These are phyloP conservation scores for Sphaerosporella brunnea DNA, from an alignment of 495 filamentous ascomycete species.

Conservation along the genomic window DNA sequence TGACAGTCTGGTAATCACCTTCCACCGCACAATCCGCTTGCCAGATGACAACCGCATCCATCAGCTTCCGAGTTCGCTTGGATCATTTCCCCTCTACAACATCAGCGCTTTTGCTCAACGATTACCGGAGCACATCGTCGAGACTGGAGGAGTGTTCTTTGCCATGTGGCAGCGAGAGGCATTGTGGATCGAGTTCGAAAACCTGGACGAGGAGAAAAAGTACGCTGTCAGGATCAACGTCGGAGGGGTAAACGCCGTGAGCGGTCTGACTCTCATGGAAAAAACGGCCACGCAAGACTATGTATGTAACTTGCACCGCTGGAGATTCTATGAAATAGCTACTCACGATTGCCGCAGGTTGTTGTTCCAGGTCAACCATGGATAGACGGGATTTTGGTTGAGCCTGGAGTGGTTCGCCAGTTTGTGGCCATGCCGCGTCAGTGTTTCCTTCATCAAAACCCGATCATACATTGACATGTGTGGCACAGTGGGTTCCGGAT, in stretches of 20 bases:
- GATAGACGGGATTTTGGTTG: conserved; percentile 33
- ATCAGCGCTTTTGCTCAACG: conserved; percentile 21
- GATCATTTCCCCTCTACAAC: conserved; percentile 31
- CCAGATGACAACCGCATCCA: conserved; percentile 25
- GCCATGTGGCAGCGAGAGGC: conserved; percentile 27
- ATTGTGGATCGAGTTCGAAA: conserved; percentile 9
- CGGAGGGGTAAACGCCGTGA: conserved; percentile 34
- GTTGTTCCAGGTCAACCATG: conserved; percentile 31
- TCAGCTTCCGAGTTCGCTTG: conserved; percentile 28
- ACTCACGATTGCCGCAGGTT: conserved; percentile 30
- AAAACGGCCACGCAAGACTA: not conserved
- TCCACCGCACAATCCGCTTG: conserved; percentile 33
- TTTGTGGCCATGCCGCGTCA: conserved; percentile 30
- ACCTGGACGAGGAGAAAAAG: not conserved
- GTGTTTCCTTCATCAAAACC: not conserved
- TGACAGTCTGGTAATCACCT: conserved; percentile 15
- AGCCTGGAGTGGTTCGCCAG: conserved; percentile 27
- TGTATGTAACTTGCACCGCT: not conserved
- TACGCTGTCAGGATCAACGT: conserved; percentile 33
- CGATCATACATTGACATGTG: too few relatives aligned
- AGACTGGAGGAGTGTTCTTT: conserved; percentile 32
- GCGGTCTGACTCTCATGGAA: conserved; percentile 24
- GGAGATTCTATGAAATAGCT: not conserved
- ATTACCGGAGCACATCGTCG: conserved; percentile 25
- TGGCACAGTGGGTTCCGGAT: conserved; percentile 29